Conservation (phyloP, 2,329 filamentous ascomycete genomes). For the Pseudomassariella vexata region DNA sequence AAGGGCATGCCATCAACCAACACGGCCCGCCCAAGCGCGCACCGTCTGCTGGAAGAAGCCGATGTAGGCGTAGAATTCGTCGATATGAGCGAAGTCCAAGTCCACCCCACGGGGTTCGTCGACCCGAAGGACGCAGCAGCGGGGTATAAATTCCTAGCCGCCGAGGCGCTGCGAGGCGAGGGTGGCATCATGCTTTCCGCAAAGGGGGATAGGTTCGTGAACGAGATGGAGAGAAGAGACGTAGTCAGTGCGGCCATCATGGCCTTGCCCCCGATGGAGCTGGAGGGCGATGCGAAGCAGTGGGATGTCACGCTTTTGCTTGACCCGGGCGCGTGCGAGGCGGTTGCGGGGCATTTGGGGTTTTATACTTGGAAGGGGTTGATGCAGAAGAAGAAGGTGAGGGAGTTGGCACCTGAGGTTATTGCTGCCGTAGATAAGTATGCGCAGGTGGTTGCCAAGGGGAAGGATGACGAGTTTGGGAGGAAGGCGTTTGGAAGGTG, state of each 20-base stretch:
- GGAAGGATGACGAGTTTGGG: conserved; percentile 36
- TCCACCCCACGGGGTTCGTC: conserved; percentile 61
- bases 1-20: conserved; percentile 57
- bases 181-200: conserved; percentile 49
- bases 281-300: conserved; percentile 32
- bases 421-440: conserved; percentile 43
- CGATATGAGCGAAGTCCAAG: conserved; percentile 53
- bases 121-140: conserved; percentile 40
- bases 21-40: conserved; percentile 49
- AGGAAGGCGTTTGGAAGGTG: conserved; percentile 50
- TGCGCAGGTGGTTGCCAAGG: conserved; percentile 33
- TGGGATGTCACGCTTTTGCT: conserved; percentile 55
- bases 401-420: conserved; percentile 36
- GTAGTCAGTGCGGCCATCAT: conserved; percentile 49
- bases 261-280: conserved; percentile 22
- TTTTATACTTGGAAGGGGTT: conserved; percentile 61
- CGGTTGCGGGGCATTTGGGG: conserved; percentile 48
- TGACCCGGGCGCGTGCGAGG: conserved; percentile 51
- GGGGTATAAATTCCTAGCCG: conserved; percentile 55
- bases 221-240: conserved; percentile 57
- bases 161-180: conserved; percentile 57
- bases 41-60: conserved; percentile 33
- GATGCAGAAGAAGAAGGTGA: conserved; percentile 49
- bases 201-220: conserved; percentile 49
- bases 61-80: conserved; percentile 37